Conservation (phyloP, 257 asterid species). For the Nicotiana attenuata region DNA sequence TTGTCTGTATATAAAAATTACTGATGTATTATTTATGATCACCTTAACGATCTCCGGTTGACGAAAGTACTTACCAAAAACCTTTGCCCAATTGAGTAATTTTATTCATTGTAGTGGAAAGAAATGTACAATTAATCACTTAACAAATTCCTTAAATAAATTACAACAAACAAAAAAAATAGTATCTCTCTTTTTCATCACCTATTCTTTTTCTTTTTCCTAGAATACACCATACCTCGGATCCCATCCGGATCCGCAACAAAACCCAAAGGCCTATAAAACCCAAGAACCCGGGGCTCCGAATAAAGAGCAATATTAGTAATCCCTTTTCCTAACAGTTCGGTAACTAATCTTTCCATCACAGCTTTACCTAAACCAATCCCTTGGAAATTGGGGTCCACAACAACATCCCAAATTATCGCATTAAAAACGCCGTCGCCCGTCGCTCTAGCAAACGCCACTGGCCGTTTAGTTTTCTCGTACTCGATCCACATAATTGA, state of each 20-base stretch:
- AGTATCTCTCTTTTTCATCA: not conserved
- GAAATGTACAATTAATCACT: not conserved
- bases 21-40: no score
- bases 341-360: conserved; percentile 69
- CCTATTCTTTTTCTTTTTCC: conserved; percentile 41
- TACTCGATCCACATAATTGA: conserved; percentile 75
- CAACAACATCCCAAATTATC: conserved; percentile 95
- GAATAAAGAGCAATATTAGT: conserved; percentile 74
- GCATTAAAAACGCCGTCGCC: conserved; percentile 93
- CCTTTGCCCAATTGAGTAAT: no score
- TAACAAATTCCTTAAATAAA: not conserved
- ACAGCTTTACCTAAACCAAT: conserved; percentile 90
- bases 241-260: conserved; percentile 94
- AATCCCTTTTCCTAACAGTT: conserved; percentile 66
- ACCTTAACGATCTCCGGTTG: no score
- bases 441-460: conserved; percentile 96
- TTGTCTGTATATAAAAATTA: no score
- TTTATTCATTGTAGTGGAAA: no score
- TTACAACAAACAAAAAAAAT: not conserved
- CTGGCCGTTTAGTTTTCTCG: conserved; percentile 60
- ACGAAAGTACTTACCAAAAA: no score
- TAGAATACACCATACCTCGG: conserved; percentile 81
- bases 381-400: conserved; percentile 95
- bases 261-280: conserved; percentile 86
- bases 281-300: conserved; percentile 96